phyloP scores from a whole-genome alignment of 352 stramenopile species.

The Peronospora belbahrii region DNA sequence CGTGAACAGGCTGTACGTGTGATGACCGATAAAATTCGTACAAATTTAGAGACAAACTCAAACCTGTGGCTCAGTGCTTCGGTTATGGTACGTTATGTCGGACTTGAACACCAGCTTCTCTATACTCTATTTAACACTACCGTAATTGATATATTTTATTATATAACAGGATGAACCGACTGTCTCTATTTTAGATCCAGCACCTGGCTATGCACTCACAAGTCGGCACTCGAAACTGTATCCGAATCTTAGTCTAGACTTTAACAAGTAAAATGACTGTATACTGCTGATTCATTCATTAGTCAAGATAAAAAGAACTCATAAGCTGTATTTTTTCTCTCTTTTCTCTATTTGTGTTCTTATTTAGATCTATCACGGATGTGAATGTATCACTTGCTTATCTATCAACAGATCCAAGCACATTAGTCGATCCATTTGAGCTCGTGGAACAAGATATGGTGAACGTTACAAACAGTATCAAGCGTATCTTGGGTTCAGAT shows the following conservation, averaged over 20 bases:
- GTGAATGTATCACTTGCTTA: constrained; percentile 36
- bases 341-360: constrained; percentile 1
- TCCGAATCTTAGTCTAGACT: constrained; percentile 34
- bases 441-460: constrained; percentile 89
- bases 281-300: too few species aligned
- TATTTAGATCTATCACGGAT: constrained; percentile 16
- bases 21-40: constrained; percentile 47
- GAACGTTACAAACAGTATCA: constrained; percentile 91
- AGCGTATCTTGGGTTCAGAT: constrained; percentile 93
- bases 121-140: not conserved
- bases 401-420: constrained; percentile 40
- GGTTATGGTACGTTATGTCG: constrained; percentile 47
- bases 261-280: too few species aligned
- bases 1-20: constrained; percentile 54
- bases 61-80: constrained; percentile 76
- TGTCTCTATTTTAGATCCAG: constrained; percentile 73
- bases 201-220: constrained; percentile 45
- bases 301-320: too few species aligned
- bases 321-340: too few species aligned
- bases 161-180: constrained; percentile 61
- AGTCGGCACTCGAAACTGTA: constrained; percentile 23
- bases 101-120: not conserved
- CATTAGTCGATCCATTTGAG: constrained; percentile 87
- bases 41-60: constrained; percentile 69
- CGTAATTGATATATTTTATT: not conserved